Base-by-base conservation (phyloP, 1,284 basidiomycete genomes). In the Crepidotus sp. region DNA sequence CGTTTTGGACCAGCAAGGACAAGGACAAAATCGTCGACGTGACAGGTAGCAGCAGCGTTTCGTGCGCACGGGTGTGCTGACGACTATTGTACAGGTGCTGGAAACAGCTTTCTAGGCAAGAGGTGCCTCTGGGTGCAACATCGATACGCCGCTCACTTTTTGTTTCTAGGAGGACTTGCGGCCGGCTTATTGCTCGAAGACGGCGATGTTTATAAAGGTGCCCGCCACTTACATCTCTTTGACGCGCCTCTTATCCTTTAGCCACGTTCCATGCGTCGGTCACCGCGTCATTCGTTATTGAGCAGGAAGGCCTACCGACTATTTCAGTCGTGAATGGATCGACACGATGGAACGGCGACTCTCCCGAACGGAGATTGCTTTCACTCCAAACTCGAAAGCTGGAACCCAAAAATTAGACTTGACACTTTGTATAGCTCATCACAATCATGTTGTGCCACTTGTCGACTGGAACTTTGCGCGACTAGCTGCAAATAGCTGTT, bases 401-500 rank as follows among this genome's bases (percentile, higher is more conserved):
- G n/a, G 37, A 43, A 40, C 14, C 22, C 31, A 17, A 43, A 44
- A 32, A 18, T 27, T 48, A 48, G 40, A 48, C 35, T 39, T 25
- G 34, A 4, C n/a, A n/a, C n/a, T n/a, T n/a, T 36, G 36, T 39
- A 35, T 43, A 45, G 24, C 34, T 19, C 18, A 22, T 26, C 29
- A 7, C 14, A n/a, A 36, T 51, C 43, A 51, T 35, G 49, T 36
- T 17, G 42, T 31, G n/a, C 39, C 43, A 36, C 46, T 48, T 30
- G 46, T 47, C 36, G 66, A 67, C 55, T 79, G 73, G 59, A 77
- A 85, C 64, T 74, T 83, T 29, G 81, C 83, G 47, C 82, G 82
- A 62, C 88, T 92, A 30, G 82, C 83, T 10, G 92, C 93, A 58
- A 98, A 98, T 30, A 98, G 70, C 52, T 80, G 75, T 63, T 97